phyloP scores from a whole-genome alignment of 148 eudicot species.

The Drosera capensis region DNA sequence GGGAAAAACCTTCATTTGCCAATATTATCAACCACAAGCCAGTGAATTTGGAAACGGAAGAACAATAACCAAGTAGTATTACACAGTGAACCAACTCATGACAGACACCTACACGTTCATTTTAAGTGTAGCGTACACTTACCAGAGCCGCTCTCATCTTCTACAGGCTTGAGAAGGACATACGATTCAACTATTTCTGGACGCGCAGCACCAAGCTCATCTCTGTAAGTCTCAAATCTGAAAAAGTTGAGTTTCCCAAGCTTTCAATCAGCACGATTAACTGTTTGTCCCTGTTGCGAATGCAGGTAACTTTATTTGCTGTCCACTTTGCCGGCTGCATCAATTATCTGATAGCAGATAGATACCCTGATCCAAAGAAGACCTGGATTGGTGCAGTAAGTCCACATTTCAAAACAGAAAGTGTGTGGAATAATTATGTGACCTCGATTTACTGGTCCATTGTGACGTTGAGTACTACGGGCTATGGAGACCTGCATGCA shows the following conservation, averaged over 20 bases:
- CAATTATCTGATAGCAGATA: conserved; percentile 66
- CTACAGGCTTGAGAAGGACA: conserved; percentile 34
- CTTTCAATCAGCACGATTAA: neutral
- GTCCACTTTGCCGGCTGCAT: conserved; percentile 91
- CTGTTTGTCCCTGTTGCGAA: neutral
- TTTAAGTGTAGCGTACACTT: too few relatives aligned
- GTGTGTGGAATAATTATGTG: conserved; percentile 60
- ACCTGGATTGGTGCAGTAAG: conserved; percentile 83
- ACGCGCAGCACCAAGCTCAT: conserved; percentile 26
- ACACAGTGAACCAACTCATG: too few relatives aligned
- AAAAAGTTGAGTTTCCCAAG: neutral
- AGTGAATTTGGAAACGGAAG: too few relatives aligned
- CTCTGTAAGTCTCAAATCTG: conserved; percentile 27
- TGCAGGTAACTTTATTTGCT: conserved; percentile 79
- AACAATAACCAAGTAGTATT: too few relatives aligned
- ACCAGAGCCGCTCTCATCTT: neutral
- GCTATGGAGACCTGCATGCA: conserved; percentile 92
- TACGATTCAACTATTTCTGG: conserved; percentile 36
- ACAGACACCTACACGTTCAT: too few relatives aligned
- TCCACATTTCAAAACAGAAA: conserved; percentile 44
- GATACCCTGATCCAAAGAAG: conserved; percentile 38
- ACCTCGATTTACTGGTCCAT: conserved; percentile 78
- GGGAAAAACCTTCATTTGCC: too few relatives aligned
- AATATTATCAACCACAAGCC: too few relatives aligned
- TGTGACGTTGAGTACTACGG: conserved; percentile 72